Percentiles rank a stretch among this genome's conserved stretches.
These are phyloP conservation scores for Backusella macrospora DNA, from an alignment of 192 early-diverging fungal genomes.

Conservation along the genomic window DNA sequence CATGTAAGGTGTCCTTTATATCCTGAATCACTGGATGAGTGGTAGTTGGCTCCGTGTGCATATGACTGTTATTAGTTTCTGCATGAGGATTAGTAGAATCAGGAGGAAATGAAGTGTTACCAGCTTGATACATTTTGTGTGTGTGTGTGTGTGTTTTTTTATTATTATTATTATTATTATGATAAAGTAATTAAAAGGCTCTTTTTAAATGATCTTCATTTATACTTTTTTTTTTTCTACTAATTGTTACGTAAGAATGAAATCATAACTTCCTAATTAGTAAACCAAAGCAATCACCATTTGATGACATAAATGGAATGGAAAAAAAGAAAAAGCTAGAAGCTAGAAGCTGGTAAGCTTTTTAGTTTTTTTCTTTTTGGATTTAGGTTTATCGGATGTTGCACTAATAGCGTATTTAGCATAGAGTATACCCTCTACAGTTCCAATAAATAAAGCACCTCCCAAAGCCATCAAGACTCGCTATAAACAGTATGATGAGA, in stretches of 20 bases:
- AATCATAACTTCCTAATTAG: background rate
- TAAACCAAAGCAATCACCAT: background rate
- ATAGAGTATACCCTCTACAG: slow-evolving; percentile 31
- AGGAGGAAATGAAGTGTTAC: slow-evolving; percentile 7
- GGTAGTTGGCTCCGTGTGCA: background rate
- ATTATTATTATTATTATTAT: background rate
- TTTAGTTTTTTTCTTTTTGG: background rate
- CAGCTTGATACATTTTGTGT: slow-evolving; percentile 6
- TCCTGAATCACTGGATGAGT: slow-evolving; percentile 15
- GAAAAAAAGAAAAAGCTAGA: too few relatives aligned
- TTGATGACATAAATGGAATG: too few relatives aligned
- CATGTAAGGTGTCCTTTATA: slow-evolving; percentile 14
- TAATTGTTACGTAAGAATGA: background rate
- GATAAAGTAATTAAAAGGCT: background rate
- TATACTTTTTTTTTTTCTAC: background rate
- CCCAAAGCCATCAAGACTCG: slow-evolving; percentile 24
- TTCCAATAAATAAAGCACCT: slow-evolving; percentile 29
- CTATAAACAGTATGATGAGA: slow-evolving; percentile 6
- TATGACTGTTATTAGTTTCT: background rate
- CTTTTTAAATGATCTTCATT: background rate
- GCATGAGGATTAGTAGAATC: background rate
- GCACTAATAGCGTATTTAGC: slow-evolving; percentile 9
- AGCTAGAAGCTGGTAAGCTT: background rate
- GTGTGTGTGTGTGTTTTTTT: too few relatives aligned
- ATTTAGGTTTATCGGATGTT: background rate